These are phyloP conservation scores for Penicillium mononematosum DNA, from an alignment of 495 filamentous ascomycete species.

Conservation along the genomic window DNA sequence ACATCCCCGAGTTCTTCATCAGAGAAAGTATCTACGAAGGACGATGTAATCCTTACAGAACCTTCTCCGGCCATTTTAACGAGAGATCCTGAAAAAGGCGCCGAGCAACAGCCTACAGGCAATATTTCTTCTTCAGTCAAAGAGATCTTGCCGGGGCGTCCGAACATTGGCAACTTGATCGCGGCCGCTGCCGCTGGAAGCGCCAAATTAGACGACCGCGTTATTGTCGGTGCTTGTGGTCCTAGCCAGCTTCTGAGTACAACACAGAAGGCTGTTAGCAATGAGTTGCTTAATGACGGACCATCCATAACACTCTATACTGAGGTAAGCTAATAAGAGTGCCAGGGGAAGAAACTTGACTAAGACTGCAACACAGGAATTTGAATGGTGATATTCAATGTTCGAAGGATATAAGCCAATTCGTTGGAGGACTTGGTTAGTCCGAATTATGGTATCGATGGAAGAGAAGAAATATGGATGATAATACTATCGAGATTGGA, in stretches of 20 bases:
- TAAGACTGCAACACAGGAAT: neutral
- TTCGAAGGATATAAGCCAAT: too few species aligned
- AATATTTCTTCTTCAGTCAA: neutral
- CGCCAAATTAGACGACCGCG: neutral
- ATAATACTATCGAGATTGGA: neutral
- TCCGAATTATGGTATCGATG: neutral
- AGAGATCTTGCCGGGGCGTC: conserved; percentile 4
- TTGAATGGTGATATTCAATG: neutral
- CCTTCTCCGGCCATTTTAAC: neutral
- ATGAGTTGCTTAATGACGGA: neutral
- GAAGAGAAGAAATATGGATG: neutral
- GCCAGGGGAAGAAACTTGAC: neutral
- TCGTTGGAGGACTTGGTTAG: neutral
- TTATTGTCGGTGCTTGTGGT: conserved; percentile 11
- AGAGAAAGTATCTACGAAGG: neutral
- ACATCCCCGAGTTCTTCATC: neutral
- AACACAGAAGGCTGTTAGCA: conserved; percentile 1
- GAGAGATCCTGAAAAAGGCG: conserved; percentile 1
- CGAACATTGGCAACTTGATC: conserved; percentile 1
- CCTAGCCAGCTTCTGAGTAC: neutral
- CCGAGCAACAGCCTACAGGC: neutral
- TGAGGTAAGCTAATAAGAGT: conserved; percentile 7
- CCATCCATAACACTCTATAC: conserved; percentile 4
- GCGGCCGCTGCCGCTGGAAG: neutral
- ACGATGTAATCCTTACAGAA: neutral